Evolutionary conservation across 495 filamentous ascomycete genomes (phyloP), one percentile per base, ranked within the genome.

Genomic region (Neurospora discreta): DNA sequence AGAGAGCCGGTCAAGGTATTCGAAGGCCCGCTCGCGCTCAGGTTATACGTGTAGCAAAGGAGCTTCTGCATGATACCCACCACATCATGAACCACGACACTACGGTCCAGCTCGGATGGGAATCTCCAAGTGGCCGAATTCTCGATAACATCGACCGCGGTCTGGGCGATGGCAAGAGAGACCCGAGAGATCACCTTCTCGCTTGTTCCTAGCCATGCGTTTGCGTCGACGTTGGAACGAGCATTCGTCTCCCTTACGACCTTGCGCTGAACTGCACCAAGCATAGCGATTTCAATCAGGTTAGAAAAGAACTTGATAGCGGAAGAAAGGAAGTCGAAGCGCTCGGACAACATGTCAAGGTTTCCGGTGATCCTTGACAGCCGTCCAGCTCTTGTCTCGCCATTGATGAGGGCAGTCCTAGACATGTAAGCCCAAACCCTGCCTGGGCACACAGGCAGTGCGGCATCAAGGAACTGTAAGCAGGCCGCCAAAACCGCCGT

Each of bases 391-490:
- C 89, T 88, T 3, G 91, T 88, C 76, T 91, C 88, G 38, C 87
- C 85, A 42, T 90, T 91, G 67, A 98, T 85, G 33, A 99, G 85
- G 52, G 85, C 85, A 78, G 91, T 96, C 68, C 92, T 86, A 6
- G 90, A 87, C 77, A 99, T 87, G 76, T 94, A 93, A 5, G 93
- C 91, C 95, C 95, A 99, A 3, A 97, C 89, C 71, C 94, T 84
- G 60, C 89, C 89, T 5, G 95, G 94, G 36, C 90, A 83, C n/a
- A 96, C 81, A 7, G 85, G 82, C 5, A 93, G 78, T 11, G 95
- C 80, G 23, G 88, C 88, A 72, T 90, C 85, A 16, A 95, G 85
- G 73, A 98, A 98, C 46, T 92, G 90, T 42, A 93, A 75, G 74
- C 93, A 97, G 41, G 89, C 88, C 40, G 91, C 85, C 33, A 94